Conservation (phyloP, 768 basidiomycete genomes). For the Saitozyma podzolica region DNA sequence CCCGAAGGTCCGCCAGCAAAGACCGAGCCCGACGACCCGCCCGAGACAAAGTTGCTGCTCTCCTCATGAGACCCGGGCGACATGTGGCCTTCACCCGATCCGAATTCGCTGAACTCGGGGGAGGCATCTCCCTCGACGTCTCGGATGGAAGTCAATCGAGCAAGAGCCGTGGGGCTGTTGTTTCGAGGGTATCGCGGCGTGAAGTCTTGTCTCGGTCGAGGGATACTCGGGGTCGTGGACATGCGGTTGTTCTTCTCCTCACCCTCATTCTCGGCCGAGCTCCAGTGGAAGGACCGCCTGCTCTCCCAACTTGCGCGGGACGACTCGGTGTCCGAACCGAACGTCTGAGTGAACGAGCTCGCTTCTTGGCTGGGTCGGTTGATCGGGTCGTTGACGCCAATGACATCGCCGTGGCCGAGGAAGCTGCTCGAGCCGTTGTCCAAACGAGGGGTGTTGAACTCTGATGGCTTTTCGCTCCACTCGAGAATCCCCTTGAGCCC, state of each 20-base stretch:
- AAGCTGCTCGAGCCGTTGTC: constrained; percentile 22
- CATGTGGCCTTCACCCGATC: not conserved
- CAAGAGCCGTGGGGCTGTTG: constrained; percentile 41
- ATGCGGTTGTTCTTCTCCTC: constrained; percentile 31
- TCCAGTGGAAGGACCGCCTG: constrained; percentile 49
- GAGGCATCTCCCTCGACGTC: constrained; percentile 20
- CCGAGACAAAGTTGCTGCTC: not conserved
- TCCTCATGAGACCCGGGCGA: not conserved
- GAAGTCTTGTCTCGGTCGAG: constrained; percentile 48
- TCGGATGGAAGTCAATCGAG: constrained; percentile 34
- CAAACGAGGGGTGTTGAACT: constrained; percentile 19
- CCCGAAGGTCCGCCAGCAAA: constrained; percentile 44
- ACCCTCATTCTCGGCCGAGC: constrained; percentile 33
- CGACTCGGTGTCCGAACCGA: constrained; percentile 33
- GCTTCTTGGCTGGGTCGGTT: constrained; percentile 35
- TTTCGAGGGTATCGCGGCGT: constrained; percentile 52
- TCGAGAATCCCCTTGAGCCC: constrained; percentile 48
- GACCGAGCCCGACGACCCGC: constrained; percentile 13
- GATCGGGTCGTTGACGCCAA: constrained; percentile 41
- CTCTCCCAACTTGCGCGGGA: constrained; percentile 51
- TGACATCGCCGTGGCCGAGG: constrained; percentile 45
- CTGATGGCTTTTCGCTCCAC: constrained; percentile 25
- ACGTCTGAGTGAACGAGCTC: constrained; percentile 46
- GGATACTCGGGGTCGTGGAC: constrained; percentile 39
- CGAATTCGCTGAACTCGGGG: constrained; percentile 47